Evolutionary conservation across 2,329 filamentous ascomycete genomes (phyloP), one percentile per base, ranked within the genome.

Genomic region (Chrysoporthe austroafricana): DNA sequence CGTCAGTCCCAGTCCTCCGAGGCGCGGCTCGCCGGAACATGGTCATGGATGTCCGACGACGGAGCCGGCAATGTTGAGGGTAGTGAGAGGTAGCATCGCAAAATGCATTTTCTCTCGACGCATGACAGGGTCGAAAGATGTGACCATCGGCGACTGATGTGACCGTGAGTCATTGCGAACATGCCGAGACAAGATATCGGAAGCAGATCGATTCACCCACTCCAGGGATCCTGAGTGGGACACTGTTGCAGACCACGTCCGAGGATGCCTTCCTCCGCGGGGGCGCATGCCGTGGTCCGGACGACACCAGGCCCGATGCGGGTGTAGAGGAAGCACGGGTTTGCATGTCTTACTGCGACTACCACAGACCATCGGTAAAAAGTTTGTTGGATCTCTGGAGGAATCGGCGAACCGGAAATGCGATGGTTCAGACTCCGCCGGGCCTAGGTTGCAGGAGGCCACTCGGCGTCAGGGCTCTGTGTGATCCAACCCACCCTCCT

Each of bases 151-250:
- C 54, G 39, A 50, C 62, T 48, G 63, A 57, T 50, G 57, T 46
- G 60, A 52, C 46, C 42, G 67, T 69, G 67, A 69, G 67, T 69
- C 58, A 69, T 32, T 34, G 64, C 67, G 62, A 43, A 63, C 60
- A 52, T 14, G 63, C 46, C 60, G 64, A 69, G 67, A 67, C 67
- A 66, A 52, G 44, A 52, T 59, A 34, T 26, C 4, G 52, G 39
- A 39, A 64, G 57, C 64, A 57, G 64, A 56, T 67, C 63, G 43
- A 64, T 60, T 54, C 60, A 52, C 16, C 34, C 43, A 57, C 26
- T 67, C 18, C 64, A 67, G 65, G 48, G 61, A 56, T 69, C 61
- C 62, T 69, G 60, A 67, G 67, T 69, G 67, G 67, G 50, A 69
- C 56, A 56, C 61, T 57, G 62, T 54, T 34, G 67, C 67, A 62